Base-by-base conservation (phyloP, 2,329 filamentous ascomycete genomes). In the Microthyrium microscopicum region DNA sequence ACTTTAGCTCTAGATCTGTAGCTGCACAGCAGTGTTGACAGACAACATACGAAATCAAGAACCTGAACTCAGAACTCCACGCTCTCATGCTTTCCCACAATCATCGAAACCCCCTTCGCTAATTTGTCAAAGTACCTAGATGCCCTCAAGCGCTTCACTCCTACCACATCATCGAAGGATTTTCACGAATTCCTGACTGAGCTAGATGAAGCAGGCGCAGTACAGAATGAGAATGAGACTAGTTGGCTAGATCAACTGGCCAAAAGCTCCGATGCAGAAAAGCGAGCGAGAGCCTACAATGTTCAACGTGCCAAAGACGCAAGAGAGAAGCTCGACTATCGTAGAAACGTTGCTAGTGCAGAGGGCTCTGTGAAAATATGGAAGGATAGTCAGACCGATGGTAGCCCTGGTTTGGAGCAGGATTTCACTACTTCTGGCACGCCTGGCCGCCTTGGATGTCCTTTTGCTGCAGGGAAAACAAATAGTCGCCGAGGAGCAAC, bases 391-490 rank as follows among this genome's bases (percentile, higher is more conserved):
- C 56, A 42, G 31, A 48, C 46, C 37, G 54, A 49, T 51, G 49
- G 49, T 20, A 53, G 53, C 4, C 45, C 33, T 17, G 30, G 29
- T 31, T 59, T 92, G 49, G 85, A 93, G 58, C 78, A 79, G 57
- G 85, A 94, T 55, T 94, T 93, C 47, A 94, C 85, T 13, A 78
- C 85, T 21, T 12, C 9, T 29, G 85, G 85, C 39, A 82, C 73
- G 47, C 81, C 78, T 46, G 81, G 84, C 44, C 70, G 69, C 41
- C 60, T 94, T 33, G 70, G 72, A 43, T 94, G 85, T 56, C 85
- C 85, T 1, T 93, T 92, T 54, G 75, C 70, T 13, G 13, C 35
- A 9, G 25, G 28, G 8, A 31, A 25, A 26, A 36, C 27, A 25
- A 18, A 61, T 51, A 50, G 57, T 7, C 46, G 60, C 57, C 51